Base-by-base conservation (phyloP, 2,329 filamentous ascomycete genomes). In the Xylariaceae sp. region DNA sequence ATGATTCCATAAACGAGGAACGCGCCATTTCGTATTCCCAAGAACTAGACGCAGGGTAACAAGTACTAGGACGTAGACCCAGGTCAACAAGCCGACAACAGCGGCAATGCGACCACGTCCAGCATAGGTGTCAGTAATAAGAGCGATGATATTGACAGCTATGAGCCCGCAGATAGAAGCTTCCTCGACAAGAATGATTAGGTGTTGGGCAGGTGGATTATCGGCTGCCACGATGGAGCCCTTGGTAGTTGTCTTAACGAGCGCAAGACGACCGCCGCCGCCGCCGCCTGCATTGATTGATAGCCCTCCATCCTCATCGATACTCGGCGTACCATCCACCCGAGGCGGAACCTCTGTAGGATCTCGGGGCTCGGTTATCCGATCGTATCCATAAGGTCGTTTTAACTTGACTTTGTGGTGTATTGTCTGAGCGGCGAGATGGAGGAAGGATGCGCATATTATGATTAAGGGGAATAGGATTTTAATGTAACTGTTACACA, bases 1-100 rank as follows among this genome's bases (percentile, higher is more conserved):
- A 74, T 99, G 95, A 71, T 94, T 93, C 95, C 95, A 99, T 7
- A 98, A 78, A 56, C 84, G 82, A 7, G 89, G 88, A 12, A 95
- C 72, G 74, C 73, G 83, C 83, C 77, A 91, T 81, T 79, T 85
- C 68, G 76, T 85, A 75, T 78, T 86, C 74, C 74, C 88, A 75
- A 81, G 85, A 75, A 75, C 87, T 67, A 97, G 78, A 29, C 95
- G 87, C 39, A 92, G 76, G 17, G 86, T 84, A 12, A 87, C 87
- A 56, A 99, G 82, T 14, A 87, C 75, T 24, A 94, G 79, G 34
- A 93, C 85, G 71, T 98, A 99, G 49, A 85, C 74, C 94, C 95
- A 98, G 26, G 86, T 86, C 9, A 86, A 75, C 29, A 96, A 78
- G 46, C 87, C 88, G 3, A 86, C 84, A 46, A 89, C 78, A 8